Conservation (phyloP, 345 rosid species). For the Capsella bursapastoris region DNA sequence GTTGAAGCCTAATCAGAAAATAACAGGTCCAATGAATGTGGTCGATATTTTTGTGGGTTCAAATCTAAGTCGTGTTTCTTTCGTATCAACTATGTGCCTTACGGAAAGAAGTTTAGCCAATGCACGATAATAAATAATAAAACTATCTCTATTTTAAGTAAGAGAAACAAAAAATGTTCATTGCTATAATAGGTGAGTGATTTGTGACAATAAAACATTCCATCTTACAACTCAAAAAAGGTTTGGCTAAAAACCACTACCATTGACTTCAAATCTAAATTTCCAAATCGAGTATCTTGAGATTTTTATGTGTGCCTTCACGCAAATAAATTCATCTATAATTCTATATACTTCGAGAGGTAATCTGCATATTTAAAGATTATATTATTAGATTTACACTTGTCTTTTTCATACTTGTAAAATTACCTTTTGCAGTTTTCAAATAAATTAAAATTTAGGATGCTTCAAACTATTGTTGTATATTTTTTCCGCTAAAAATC, state of each 20-base stretch:
- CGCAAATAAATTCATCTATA: conserved; percentile 33
- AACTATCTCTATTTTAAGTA: conserved; percentile 13
- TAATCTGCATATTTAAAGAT: not conserved
- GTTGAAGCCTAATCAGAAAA: conserved; percentile 35
- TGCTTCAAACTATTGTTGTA: no score
- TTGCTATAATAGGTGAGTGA: not conserved
- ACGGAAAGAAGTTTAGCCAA: conserved; percentile 34
- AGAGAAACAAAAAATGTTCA: conserved; percentile 8
- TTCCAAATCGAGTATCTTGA: conserved; percentile 27
- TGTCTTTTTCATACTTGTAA: not conserved
- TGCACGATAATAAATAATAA: conserved; percentile 23
- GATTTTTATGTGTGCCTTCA: conserved; percentile 34
- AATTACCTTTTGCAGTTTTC: not conserved
- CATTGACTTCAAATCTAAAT: conserved; percentile 26
- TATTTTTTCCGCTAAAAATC: not conserved
- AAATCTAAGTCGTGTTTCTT: conserved; percentile 40
- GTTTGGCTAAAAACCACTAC: conserved; percentile 39
- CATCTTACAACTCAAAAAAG: conserved; percentile 12
- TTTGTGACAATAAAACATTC: conserved; percentile 34
- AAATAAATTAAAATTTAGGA: not conserved
- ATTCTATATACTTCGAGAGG: conserved; percentile 7
- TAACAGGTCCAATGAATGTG: conserved; percentile 44
- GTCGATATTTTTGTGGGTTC: conserved; percentile 18
- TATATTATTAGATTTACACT: not conserved
- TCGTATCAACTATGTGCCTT: conserved; percentile 36